Base-by-base conservation (phyloP, 805 yeast genomes). In the Kodamaea jinghongensis region DNA sequence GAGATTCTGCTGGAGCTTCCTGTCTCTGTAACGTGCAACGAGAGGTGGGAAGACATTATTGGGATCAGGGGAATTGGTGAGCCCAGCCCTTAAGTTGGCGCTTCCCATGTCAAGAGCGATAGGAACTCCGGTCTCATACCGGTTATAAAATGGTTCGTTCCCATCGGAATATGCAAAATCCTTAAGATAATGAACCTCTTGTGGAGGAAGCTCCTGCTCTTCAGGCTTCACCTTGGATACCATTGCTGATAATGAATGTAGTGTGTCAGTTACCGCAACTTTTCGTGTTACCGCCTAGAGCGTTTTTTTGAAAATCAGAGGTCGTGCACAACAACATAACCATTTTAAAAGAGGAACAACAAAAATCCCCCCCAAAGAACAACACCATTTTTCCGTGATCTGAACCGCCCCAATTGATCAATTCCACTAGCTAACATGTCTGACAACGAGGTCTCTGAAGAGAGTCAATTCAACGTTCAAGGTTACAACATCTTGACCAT, bases 81-180 rank as follows among this genome's bases (percentile, higher is more conserved):
- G 63, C 0, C 95, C 95, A 1, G 79, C 71, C 50, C 84, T 72
- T 31, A 79, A 63, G 17, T 66, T 58, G 33, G 77, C 70, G 6
- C 87, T 65, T 1, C 98, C 99, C 39, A 93, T 70, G 63, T 93
- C 99, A 7, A 93, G 69, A 10, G 91, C 96, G 39, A 93, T 85
- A 2, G 99, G 97, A 2, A 73, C 70, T 2, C 78, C 78, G 1
- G 64, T 35, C 28, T 61, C 53, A 63, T 83, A 83, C 35, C 69
- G 66, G 11, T 60, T 38, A 48, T 65, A 62, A 59, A 77, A 70
- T 0, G 78, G 75, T 55, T 78, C 79, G 2, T 73, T 59, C 1
- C 47, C 51, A 1, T 45, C 13, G 0, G 76, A 71, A 1, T 67
- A 57, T 6, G 40, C 49, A 6, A 63, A 51, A 38, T 77, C 83